Evolutionary conservation across 1,139 yeast species (phyloP).

Genomic region (Suhomyces chickasaworum): DNA sequence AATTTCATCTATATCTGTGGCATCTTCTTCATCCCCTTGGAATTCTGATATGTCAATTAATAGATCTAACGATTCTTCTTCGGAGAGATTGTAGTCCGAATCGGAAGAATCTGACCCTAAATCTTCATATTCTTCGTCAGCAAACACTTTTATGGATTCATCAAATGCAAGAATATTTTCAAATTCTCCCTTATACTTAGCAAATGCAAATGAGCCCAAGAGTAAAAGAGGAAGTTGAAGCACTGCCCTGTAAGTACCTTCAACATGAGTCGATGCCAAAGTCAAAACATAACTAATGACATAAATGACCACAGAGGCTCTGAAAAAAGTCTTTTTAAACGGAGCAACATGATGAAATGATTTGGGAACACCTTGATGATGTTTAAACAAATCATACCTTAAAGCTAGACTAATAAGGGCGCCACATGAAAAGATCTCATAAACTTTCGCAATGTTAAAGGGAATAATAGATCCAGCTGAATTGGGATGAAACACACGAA

Average conservation of each 20-base stretch:
- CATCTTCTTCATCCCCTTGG: constrained; percentile 21
- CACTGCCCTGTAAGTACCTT: constrained; percentile 42
- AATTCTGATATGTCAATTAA: constrained; percentile 27
- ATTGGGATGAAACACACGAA: constrained; percentile 39
- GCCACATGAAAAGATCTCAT: constrained; percentile 65
- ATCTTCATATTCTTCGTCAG: constrained; percentile 14
- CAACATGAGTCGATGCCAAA: constrained; percentile 27
- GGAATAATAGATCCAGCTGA: constrained; percentile 4
- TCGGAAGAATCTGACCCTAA: constrained; percentile 26
- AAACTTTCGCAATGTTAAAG: constrained; percentile 49
- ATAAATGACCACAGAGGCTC: constrained; percentile 45
- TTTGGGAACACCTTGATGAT: constrained; percentile 29
- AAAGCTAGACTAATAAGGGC: constrained; percentile 50
- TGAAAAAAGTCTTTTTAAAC: constrained; percentile 50
- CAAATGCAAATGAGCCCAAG: constrained; percentile 48
- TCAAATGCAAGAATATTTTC: constrained; percentile 12
- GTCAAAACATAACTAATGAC: constrained; percentile 47
- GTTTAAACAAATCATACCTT: constrained; percentile 49
- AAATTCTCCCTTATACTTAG: constrained; percentile 43
- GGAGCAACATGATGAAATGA: constrained; percentile 43
- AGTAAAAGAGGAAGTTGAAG: constrained; percentile 69
- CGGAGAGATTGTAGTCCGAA: constrained; percentile 21
- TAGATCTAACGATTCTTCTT: constrained; percentile 24
- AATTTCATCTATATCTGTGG: constrained; percentile 18
- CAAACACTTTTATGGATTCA: constrained; percentile 22